Base-by-base conservation (phyloP, 352 stramenopile genomes). In the Peronospora destructor region DNA sequence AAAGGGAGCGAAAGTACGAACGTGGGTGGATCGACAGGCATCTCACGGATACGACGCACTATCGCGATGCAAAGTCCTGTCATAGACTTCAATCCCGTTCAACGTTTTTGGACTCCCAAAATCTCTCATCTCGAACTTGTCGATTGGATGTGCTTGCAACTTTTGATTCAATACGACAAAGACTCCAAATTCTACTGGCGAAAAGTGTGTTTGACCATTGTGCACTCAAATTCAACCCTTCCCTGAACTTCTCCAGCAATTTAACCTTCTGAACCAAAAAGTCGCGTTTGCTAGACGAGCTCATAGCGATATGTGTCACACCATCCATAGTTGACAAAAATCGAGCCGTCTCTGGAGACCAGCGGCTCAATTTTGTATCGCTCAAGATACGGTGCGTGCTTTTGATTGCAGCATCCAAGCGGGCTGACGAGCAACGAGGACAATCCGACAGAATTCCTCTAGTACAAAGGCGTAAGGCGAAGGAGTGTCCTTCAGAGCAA, bases 41-140 rank as follows among this genome's bases (percentile, higher is more conserved):
- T 54, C 66, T 1, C 61, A 70, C 8, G 74, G 72, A 0, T 86
- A 76, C 34, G 78, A 90, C 45, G 61, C 64, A 1, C 51, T 86
- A 70, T 59, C 59, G 56, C 17, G 30, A 61, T 26, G 40, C 48
- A 3, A 66, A 50, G 12, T 33, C 39, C 2, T 41, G 36, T 78
- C 68, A 23, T 49, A 65, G 0, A 74, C 65, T 38, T 67, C 61
- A 8, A 82, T 74, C 0, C 68, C 71, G 10, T 62, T 67, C 8
- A 74, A 38, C 0, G 19, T 53, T 17, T 49, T 41, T 1, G 45
- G 25, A 6, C 33, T 60, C 11, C 63, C 68, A 33, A 85, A 85
- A 19, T 74, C 55, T 11, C 51, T 60, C 12, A 80, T 47, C 4
- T 68, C 49, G 6, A 68, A 59, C 3, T 44, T 54, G 6, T 68